phyloP scores from a whole-genome alignment of 176 grass and related monocot genomes.

The Hordeum vulgare region MorexV3_pseudomolecules_assembly NC_058524.1:614798976-614799475 shows the following conservation, averaged over 20 bases:
- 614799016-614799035: constrained; percentile 1
- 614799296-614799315: background rate
- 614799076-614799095: background rate
- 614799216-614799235: background rate
- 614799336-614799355: background rate
- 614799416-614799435: background rate
- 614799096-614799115: background rate
- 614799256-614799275: background rate
- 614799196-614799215: background rate
- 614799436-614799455: background rate
- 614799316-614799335: background rate
- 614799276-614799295: background rate
- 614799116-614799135: background rate
- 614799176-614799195: background rate
- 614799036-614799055: background rate
- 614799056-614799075: background rate
- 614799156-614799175: background rate
- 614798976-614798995: background rate
- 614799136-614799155: background rate
- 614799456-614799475: background rate
- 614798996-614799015: constrained; percentile 6
- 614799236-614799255: background rate
- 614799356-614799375: background rate
- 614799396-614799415: background rate
- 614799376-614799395: no score